These are phyloP conservation scores for Metroxylon sagu DNA, from an alignment of 176 grass and related monocot species.

Conservation along the genomic window DNA sequence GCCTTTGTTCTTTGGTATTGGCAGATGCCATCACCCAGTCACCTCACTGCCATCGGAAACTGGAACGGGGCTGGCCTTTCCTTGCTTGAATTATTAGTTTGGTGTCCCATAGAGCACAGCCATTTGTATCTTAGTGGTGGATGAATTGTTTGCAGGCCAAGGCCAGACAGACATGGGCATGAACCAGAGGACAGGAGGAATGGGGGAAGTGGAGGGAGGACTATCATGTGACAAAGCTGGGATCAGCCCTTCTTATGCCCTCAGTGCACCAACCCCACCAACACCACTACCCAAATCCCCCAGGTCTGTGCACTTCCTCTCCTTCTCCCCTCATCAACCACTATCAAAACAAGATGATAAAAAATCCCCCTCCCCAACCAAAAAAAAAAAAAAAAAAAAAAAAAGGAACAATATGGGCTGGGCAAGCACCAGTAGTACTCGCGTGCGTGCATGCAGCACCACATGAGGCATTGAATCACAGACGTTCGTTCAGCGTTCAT, in stretches of 20 bases:
- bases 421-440: too few species aligned
- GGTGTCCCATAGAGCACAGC: conserved; percentile 1
- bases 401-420: neutral
- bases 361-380: too few species aligned
- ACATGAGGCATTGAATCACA: too few species aligned
- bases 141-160: conserved; percentile 13
- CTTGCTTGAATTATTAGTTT: conserved; percentile 11
- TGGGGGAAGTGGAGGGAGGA: conserved; percentile 15
- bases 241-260: conserved; percentile 22
- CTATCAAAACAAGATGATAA: too few species aligned
- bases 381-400: neutral
- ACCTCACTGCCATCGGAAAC: conserved; percentile 22
- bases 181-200: conserved; percentile 6
- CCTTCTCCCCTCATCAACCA: neutral
- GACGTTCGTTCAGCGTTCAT: too few species aligned
- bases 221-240: conserved; percentile 19
- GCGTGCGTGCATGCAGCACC: too few species aligned
- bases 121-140: conserved; percentile 9
- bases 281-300: conserved; percentile 21
- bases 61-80: conserved; percentile 11
- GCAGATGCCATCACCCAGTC: conserved; percentile 9
- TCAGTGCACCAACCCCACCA: conserved; percentile 20
- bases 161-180: conserved; percentile 23
- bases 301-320: conserved; percentile 26
- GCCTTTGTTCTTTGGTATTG: conserved; percentile 4